Percentiles rank a stretch among this genome's conserved stretches.
phyloP scores from a whole-genome alignment of 1,139 yeast species.

The Saccharomyces pastorianus region DNA sequence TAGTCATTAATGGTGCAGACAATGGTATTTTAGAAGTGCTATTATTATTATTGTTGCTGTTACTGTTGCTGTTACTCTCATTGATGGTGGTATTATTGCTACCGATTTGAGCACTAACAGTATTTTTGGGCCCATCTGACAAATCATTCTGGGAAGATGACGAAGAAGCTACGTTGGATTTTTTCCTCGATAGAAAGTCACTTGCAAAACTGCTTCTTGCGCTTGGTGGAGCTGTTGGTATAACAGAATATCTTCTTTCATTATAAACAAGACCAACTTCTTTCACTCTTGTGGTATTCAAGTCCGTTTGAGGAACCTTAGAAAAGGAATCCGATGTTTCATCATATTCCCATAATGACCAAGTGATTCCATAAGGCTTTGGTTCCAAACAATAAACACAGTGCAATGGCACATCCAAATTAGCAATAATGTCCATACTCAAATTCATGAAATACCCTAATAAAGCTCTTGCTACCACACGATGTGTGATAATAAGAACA shows the following conservation, averaged over 20 bases:
- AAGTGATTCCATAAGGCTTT: constrained; percentile 90
- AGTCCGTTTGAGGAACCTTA: constrained; percentile 59
- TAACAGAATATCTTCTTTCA: constrained; percentile 61
- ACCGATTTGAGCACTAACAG: not conserved
- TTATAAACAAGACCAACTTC: constrained; percentile 61
- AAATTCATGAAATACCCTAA: constrained; percentile 84
- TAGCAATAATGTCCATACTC: constrained; percentile 76
- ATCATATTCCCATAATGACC: constrained; percentile 80
- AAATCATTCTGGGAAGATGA: not conserved
- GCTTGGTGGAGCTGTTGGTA: constrained; percentile 59
- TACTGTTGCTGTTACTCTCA: not conserved
- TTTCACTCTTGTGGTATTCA: constrained; percentile 41
- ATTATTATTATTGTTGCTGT: constrained; percentile 1
- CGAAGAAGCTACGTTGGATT: constrained; percentile 11
- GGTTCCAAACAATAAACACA: constrained; percentile 84
- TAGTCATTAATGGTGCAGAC: not conserved
- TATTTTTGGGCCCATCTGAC: not conserved
- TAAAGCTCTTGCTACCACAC: constrained; percentile 83
- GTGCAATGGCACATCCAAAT: constrained; percentile 86
- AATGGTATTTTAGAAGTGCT: not conserved
- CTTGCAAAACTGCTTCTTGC: constrained; percentile 15
- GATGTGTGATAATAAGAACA: constrained; percentile 71
- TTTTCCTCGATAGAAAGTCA: constrained; percentile 16
- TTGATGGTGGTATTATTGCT: not conserved
- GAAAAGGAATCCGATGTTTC: constrained; percentile 72